Base-by-base conservation (phyloP, 805 yeast species). In the Starmerella asiatica region DNA sequence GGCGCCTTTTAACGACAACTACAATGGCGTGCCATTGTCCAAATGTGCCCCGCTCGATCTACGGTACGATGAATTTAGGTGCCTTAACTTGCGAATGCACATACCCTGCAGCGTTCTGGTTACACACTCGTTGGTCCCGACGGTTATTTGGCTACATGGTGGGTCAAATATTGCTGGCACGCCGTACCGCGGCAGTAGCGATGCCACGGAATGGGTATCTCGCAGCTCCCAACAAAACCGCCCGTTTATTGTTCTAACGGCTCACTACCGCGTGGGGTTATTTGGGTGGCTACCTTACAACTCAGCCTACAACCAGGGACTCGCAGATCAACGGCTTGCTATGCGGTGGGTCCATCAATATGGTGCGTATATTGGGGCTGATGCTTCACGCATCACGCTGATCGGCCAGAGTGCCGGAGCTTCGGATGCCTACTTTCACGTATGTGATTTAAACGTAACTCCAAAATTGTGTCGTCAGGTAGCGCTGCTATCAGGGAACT, bases 361-460 rank as follows among this genome's bases (percentile, higher is more conserved):
- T 49, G 69, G 71, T 40, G 40, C 41, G 19, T 50, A 61, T 32
- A 67, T 70, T 50, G 73, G 73, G 16, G 75, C 74, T 23, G 64
- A 70, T 49, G 56, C 65, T 0, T 56, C 55, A 12, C 52, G 54
- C 29, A 57, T 71, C 24, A 62, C 73, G 0, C 53, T 68, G 24
- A 60, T 64, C 28, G 75, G 75, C 5, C 57, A 68, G 32, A 60
- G 67, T 27, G 71, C 74, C 4, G 76, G 75, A 5, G 59, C 65
- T 14, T 59, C 62, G 39, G 60, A 67, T 5, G 57, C 66, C 2
- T 61, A 66, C 34, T 45, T 48, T 12, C 49, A 47, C 18, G 38
- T 45, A 20, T 32, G 39, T 21, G 42, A 33, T 11, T n/a, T n/a
- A n/a, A 32, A 47, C n/a, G 38, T 41, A 18, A 47, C 53, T 2